These are phyloP conservation scores for Raphanus hybrid DNA, from an alignment of 441 rosid species.

Conservation along the genomic window DNA sequence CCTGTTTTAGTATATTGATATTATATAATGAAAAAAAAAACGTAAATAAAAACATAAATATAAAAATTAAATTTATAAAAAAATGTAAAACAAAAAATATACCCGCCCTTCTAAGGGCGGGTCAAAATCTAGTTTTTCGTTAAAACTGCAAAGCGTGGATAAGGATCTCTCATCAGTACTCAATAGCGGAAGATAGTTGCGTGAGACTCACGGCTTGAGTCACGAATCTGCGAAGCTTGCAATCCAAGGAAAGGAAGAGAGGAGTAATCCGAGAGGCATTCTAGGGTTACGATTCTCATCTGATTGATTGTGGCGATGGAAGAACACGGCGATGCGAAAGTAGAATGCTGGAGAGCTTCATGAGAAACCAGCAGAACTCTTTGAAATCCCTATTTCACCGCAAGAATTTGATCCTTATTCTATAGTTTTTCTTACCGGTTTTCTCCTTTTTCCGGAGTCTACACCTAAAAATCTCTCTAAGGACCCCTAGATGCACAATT, in stretches of 20 bases:
- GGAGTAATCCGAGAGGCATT: slow-evolving; percentile 6
- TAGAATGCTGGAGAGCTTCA: slow-evolving; percentile 58
- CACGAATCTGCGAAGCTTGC: slow-evolving; percentile 32
- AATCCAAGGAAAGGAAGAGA: not conserved
- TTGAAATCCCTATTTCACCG: slow-evolving; percentile 73
- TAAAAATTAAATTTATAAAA: no score
- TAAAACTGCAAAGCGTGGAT: slow-evolving; percentile 11
- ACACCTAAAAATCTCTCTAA: no score
- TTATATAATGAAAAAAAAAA: no score
- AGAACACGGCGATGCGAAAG: slow-evolving; percentile 38
- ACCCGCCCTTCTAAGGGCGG: no score
- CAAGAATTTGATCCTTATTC: slow-evolving; percentile 31
- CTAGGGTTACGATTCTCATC: slow-evolving; percentile 26
- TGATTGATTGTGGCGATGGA: slow-evolving; percentile 33
- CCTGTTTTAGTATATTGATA: no score
- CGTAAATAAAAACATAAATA: no score
- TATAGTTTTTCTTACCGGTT: no score
- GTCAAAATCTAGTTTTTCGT: not conserved
- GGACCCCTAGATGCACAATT: no score
- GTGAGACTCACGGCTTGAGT: not conserved
- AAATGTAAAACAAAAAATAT: no score
- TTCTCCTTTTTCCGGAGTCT: no score
- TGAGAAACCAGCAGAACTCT: slow-evolving; percentile 60
- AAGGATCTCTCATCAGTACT: not conserved
- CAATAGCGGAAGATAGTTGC: not conserved